Evolutionary conservation across 352 stramenopile genomes (phyloP).

Genomic region (Phytophthora brassicae): DNA sequence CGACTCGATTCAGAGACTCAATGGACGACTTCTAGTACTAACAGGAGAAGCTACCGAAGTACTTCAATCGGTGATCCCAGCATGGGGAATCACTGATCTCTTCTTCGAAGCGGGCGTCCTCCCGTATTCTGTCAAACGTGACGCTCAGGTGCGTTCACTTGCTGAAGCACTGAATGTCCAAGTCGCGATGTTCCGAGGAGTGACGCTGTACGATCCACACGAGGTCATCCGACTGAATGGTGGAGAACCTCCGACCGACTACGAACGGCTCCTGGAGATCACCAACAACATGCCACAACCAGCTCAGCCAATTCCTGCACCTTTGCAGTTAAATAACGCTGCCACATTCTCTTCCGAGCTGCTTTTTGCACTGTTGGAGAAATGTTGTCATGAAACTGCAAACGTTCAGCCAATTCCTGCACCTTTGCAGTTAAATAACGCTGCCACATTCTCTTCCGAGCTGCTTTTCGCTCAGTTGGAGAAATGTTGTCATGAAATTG

Average conservation of each 20-base stretch:
- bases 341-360: constrained; percentile 26
- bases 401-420: constrained; percentile 42
- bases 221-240: constrained; percentile 53
- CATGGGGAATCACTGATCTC: constrained; percentile 69
- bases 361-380: constrained; percentile 34
- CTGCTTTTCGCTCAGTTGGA: constrained; percentile 38
- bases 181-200: constrained; percentile 39
- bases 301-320: constrained; percentile 41
- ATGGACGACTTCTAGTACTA: constrained; percentile 55
- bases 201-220: constrained; percentile 64
- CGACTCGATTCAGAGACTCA: constrained; percentile 26
- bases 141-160: constrained; percentile 46
- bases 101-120: constrained; percentile 69
- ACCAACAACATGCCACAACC: constrained; percentile 57
- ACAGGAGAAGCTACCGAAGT: constrained; percentile 63
- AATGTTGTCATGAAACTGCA: constrained; percentile 29
- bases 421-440: constrained; percentile 27
- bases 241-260: constrained; percentile 44
- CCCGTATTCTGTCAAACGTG: constrained; percentile 45
- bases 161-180: constrained; percentile 35
- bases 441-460: constrained; percentile 20
- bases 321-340: constrained; percentile 24
- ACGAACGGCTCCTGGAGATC: constrained; percentile 58
- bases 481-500: constrained; percentile 27
- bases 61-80: constrained; percentile 44